Evolutionary conservation across 495 filamentous ascomycete species (phyloP).

Genomic region (Daldinia grandis): DNA sequence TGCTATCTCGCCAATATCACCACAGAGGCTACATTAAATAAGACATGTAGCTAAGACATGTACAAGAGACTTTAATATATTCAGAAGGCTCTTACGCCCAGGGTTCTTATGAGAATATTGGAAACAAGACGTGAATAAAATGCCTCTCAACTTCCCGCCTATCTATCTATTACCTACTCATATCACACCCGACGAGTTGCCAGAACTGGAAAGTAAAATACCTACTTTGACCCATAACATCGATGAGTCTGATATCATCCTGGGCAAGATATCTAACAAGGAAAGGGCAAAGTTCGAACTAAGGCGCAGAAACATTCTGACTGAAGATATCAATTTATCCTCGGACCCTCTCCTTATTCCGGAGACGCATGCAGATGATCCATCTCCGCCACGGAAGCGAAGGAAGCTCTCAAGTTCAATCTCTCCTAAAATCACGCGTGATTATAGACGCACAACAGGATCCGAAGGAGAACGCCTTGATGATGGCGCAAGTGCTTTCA

Average conservation of each 20-base stretch:
- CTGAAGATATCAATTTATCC: slow-evolving; percentile 64
- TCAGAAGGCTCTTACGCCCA: background rate
- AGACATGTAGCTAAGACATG: background rate
- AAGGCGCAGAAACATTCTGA: slow-evolving; percentile 63
- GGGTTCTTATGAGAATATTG: background rate
- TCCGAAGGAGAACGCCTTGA: background rate
- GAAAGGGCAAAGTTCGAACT: slow-evolving; percentile 81
- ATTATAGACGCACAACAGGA: background rate
- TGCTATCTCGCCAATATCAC: background rate
- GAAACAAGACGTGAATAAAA: slow-evolving; percentile 8
- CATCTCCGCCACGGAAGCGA: slow-evolving; percentile 44
- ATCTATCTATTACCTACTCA: slow-evolving; percentile 80
- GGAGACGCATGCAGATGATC: background rate
- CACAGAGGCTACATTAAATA: background rate
- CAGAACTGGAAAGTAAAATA: slow-evolving; percentile 70
- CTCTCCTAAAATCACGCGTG: background rate
- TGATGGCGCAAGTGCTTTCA: background rate
- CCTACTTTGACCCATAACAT: slow-evolving; percentile 73
- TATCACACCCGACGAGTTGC: slow-evolving; percentile 66
- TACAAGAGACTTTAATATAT: background rate
- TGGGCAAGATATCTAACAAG: slow-evolving; percentile 74
- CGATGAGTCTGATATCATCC: slow-evolving; percentile 73
- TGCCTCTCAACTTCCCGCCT: slow-evolving; percentile 62
- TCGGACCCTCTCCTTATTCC: background rate
- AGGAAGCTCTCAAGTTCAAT: slow-evolving; percentile 39